Base-by-base conservation (phyloP, 192 early-diverging fungal genomes). In the Backusella psychrophila region DNA sequence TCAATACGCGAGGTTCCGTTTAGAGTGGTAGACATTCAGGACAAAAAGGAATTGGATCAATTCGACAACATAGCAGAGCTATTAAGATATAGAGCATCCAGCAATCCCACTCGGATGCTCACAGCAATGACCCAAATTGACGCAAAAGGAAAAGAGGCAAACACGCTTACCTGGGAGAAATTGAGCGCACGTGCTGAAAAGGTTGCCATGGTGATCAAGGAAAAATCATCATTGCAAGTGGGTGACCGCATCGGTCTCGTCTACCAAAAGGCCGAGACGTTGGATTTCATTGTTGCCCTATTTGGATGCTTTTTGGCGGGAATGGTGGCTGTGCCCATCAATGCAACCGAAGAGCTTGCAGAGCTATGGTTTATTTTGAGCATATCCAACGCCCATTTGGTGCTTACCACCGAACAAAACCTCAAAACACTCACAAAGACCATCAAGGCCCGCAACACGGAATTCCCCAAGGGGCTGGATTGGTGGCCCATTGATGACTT, bases 401-500 rank as follows among this genome's bases (percentile, higher is more conserved):
- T 91, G 34, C 81, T 96, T 15, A 94, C 94, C 0, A 94, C 94
- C 2, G 94, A 96, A 15, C 82, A 90, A 44, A 92, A 92, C 74
- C 86, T 90, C 71, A 91, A 91, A 75, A 82, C 89, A 3, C 86
- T 96, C 44, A 89, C 88, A 76, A 92, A 90, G 72, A 92, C 94
- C 77, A 81, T 94, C 53, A 73, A 85, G 23, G 78, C 85, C 39
- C 85, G 86, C 29, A 87, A 90, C 26, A 80, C 85, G 1, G 86
- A 90, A 12, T 89, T 93, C 80, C 93, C 95, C 0, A 76, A 86
- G 7, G 81, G 82, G 19, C 87, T 95, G 31, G 86, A 89, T n/a
- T 96, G 93, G 93, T 94, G 92, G 89, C 92, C 93, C 67, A 95
- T 93, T 0, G 91, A 93, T 63, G 89, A 93, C 15, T 84, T 93